Evolutionary conservation across 371 early-diverging fungal species (phyloP).

Genomic region (Synchytrium microbalum): DNA sequence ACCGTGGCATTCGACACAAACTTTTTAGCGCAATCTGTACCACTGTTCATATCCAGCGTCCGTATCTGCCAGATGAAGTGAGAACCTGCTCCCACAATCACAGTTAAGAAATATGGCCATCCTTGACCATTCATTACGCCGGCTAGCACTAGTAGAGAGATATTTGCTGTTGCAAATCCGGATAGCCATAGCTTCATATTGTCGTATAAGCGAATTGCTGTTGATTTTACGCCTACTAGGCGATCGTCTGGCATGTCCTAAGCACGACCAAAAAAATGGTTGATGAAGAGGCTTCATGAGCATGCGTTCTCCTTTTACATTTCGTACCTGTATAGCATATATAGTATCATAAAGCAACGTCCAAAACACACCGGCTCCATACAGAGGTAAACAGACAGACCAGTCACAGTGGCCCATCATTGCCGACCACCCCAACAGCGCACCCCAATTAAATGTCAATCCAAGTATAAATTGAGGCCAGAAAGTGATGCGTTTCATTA

Average conservation of each 20-base stretch:
- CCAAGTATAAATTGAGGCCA: conserved; percentile 93
- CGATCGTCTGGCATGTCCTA: conserved; percentile 85
- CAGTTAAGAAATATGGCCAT: conserved; percentile 57
- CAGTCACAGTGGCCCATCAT: conserved; percentile 65
- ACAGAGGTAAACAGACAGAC: conserved; percentile 70
- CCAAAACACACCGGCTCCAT: conserved; percentile 83
- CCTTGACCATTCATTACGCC: conserved; percentile 78
- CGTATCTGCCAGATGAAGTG: conserved; percentile 78
- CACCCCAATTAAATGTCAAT: conserved; percentile 91
- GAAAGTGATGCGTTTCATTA: conserved; percentile 91
- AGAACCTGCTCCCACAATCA: conserved; percentile 63
- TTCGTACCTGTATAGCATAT: conserved; percentile 74
- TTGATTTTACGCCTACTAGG: conserved; percentile 82
- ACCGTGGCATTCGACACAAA: conserved; percentile 71
- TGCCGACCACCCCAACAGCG: conserved; percentile 89
- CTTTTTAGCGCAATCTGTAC: conserved; percentile 59
- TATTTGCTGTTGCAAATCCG: conserved; percentile 61
- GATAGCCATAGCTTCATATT: conserved; percentile 62
- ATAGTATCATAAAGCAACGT: conserved; percentile 95
- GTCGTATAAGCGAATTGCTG: conserved; percentile 78
- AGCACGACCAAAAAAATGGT: neutral
- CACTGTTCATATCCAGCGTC: conserved; percentile 54
- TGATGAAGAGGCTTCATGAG: conserved; percentile 1
- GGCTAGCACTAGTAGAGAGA: conserved; percentile 57
- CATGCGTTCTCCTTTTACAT: neutral